These are phyloP conservation scores for Stephanodiscus minutulus DNA, from an alignment of 108 stramenopile species.

Conservation along the genomic window DNA sequence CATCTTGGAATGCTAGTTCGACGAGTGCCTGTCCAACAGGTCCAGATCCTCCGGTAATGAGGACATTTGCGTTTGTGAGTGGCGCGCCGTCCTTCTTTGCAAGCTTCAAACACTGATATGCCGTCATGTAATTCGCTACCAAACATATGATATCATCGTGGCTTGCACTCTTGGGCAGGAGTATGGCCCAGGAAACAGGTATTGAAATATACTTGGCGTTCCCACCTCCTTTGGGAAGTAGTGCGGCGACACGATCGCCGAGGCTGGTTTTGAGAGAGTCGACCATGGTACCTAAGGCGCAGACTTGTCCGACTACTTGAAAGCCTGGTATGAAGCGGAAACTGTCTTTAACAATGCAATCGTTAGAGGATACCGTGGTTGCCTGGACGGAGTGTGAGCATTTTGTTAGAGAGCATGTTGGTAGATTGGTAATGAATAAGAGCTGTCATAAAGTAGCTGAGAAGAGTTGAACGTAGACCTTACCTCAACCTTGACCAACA, in stretches of 20 bases:
- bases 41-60: slow-evolving; percentile 64
- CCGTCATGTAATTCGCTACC: slow-evolving; percentile 72
- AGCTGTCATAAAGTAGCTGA: neutral
- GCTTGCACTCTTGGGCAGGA: slow-evolving; percentile 52
- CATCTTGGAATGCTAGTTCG: slow-evolving; percentile 58
- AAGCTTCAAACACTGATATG: slow-evolving; percentile 67
- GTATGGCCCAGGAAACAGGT: slow-evolving; percentile 47
- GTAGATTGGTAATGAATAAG: neutral
- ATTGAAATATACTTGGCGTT: slow-evolving; percentile 69
- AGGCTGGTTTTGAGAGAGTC: slow-evolving; percentile 10
- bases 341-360: slow-evolving; percentile 55
- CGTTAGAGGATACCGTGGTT: slow-evolving; percentile 63
- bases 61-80: slow-evolving; percentile 45
- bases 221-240: slow-evolving; percentile 56
- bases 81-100: slow-evolving; percentile 30
- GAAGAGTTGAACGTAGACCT: neutral
- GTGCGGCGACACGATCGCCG: slow-evolving; percentile 69
- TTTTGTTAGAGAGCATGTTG: neutral
- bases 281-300: slow-evolving; percentile 33
- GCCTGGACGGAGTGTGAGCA: slow-evolving; percentile 37
- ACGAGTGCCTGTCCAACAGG: slow-evolving; percentile 63
- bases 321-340: slow-evolving; percentile 54
- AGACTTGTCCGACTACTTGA: slow-evolving; percentile 60
- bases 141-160: slow-evolving; percentile 57
- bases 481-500: slow-evolving; percentile 60